Evolutionary conservation across 202 grass and related monocot genomes (phyloP), one percentile per base, ranked within the genome.

Genomic region (Setaria viridis): DNA sequence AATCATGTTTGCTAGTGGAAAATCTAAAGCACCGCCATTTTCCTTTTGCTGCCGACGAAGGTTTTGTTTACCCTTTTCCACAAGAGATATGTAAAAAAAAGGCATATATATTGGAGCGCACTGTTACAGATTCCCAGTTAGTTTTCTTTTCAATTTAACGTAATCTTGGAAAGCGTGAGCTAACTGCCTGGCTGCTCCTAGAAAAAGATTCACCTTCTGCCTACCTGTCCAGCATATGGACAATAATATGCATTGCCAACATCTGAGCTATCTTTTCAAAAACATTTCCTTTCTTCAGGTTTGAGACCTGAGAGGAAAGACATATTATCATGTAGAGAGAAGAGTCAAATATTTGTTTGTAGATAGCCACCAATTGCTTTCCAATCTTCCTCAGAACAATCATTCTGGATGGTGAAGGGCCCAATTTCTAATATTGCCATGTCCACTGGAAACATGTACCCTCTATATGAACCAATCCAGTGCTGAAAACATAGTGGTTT

Each of bases 401-500:
- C 12, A 34, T 68, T 77, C 33, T 63, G 47, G 65, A 85, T 46
- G 77, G 77, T 55, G 45, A 76, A 89, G 54, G 64, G 37, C 25
- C 17, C 67, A 79, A 17, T 66, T 12, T 65, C 56, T 58, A 84
- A 19, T 79, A 47, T 67, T 68, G 9, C 17, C 35, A 67, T 67
- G 46, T 74, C 59, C 30, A 80, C 41, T 11, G 12, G 20, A 80
- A 87, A 70, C 6, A 37, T 34, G 11, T 30, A 70, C 45, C 43
- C 13, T 46, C 62, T 69, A 62, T n/a, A 74, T 80, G 70, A 79
- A 83, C 30, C 25, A 74, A 43, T 33, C 64, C 13, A 64, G 25
- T 64, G 64, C 65, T 64, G 60, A 76, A 81, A 62, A 62, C 13
- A 80, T 87, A 80, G 67, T 74, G 80, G 55, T 62, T 85, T 92